Base-by-base conservation (phyloP, 2,329 filamentous ascomycete species). In the Clonostachys rosea region DNA sequence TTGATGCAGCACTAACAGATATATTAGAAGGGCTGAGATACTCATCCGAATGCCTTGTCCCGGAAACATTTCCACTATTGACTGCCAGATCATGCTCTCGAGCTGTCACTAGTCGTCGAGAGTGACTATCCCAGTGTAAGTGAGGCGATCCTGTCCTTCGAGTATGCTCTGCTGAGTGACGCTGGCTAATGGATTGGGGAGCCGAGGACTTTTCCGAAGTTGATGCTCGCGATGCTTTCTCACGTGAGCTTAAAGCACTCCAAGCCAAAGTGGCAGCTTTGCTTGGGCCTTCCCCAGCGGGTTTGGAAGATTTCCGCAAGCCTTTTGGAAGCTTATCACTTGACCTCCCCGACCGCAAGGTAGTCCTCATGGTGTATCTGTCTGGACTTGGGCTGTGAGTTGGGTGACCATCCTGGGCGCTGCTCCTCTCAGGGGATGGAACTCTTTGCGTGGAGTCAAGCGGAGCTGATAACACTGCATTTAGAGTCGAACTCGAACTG, bases 261-360 rank as follows among this genome's bases (percentile, higher is more conserved):
- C 83, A 87, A 34, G 83, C 83, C 45, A 86, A 58, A 4, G 78
- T 80, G 24, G 83, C 83, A 39, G 83, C 83, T 58, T 81, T 83
- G 61, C 75, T 84, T 12, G 82, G 75, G 1, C 81, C 76, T 47
- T 81, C 79, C 35, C 65, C 63, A 16, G 64, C 63, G 47, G 65
- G 59, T 49, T 65, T 75, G 10, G 69, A 60, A 34, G 70, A 60
- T 44, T 70, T 70, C 20, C 71, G 70, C 9, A 60, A 56, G 12
- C 64, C 47, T 49, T 68, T 75, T 3, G 57, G 48, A 6, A 64
- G 49, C 54, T 69, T 75, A 11, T 81, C 71, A 40, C 64, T 58
- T 17, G 65, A 56, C 52, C 71, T 76, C 6, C 67, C 68, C 8
- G 76, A 70, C 42, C 82, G 74, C 10, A 86, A 58, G 1, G 82